Base-by-base conservation (phyloP, 768 basidiomycete species). In the Collybiopsis luxurians region DNA sequence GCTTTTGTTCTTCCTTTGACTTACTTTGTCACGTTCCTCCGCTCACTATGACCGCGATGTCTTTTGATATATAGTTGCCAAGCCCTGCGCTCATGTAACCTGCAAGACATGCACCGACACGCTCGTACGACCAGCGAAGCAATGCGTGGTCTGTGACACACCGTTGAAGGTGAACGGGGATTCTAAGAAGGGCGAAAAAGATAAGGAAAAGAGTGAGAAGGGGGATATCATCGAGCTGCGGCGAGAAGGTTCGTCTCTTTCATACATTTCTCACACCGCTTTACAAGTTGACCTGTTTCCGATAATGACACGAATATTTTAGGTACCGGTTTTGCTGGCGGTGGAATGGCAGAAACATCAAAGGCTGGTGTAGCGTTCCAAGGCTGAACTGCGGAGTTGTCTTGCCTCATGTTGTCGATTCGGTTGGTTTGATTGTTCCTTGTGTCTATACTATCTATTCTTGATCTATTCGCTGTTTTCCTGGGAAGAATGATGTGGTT, bases 261-360 rank as follows among this genome's bases (percentile, higher is more conserved):
- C n/a, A n/a, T n/a, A n/a, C n/a, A n/a, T 49, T 19, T 10, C 13
- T 19, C 19, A 2, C 31, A 31, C 36, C 23, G 1, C 12, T 15
- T 38, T 2, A 34, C 2, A 53, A 44, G 19, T 56, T 36, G n/a
- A n/a, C n/a, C n/a, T n/a, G 26, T 53, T 10, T 51, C 54, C 38
- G n/a, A 36, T 44, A 15, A 55, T 38, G 13, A 9, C 40, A 3
- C 26, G 24, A 21, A 26, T 19, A 11, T 48, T 17, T 9, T 54
- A 93, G 91, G 92, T 24, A 98, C 95, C 10, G 95, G 95, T 0
- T 98, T 91, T 66, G 94, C 95, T 7, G 90, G 91, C 53, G 95
- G 95, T n/a, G 95, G 95, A 5, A 71, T 93, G 61, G 92, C 94
- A n/a, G 92, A 96, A 72, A 89, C 90, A 0, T 86, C 83, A 36